Percentiles rank a stretch among this genome's conserved stretches.
Conservation (phyloP, 345 rosid species). For the Dipteronia dyeriana region DNA sequence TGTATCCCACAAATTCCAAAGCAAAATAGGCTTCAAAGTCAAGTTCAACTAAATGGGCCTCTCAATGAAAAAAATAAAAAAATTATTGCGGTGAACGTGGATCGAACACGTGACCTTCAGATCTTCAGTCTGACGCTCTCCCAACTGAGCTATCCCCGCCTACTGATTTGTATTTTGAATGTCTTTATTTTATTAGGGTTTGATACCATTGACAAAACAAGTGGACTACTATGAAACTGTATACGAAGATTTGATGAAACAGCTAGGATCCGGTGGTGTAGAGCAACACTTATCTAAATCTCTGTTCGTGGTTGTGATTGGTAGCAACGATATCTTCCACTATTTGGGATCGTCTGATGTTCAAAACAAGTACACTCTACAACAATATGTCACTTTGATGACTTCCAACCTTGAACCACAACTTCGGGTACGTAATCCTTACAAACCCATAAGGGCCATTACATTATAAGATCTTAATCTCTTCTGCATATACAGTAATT, state of each 20-base stretch:
- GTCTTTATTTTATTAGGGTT: constrained; percentile 20
- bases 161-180: no score
- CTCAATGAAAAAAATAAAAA: no score
- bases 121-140: constrained; percentile 48
- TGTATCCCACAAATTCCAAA: neutral
- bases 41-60: no score
- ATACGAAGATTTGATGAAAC: constrained; percentile 21
- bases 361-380: constrained; percentile 35
- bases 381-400: constrained; percentile 45
- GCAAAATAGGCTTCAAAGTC: no score
- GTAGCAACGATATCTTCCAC: constrained; percentile 70
- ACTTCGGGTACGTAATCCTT: neutral
- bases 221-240: constrained; percentile 43
- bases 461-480: no score
- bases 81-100: constrained; percentile 53
- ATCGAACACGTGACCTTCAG: constrained; percentile 57
- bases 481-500: no score
- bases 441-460: no score
- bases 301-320: constrained; percentile 47
- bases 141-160: constrained; percentile 52
- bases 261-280: constrained; percentile 36
- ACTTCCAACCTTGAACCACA: constrained; percentile 46
- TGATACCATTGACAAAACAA: constrained; percentile 53
- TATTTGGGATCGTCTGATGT: constrained; percentile 43
- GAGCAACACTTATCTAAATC: constrained; percentile 48